phyloP scores from a whole-genome alignment of 208 protist genomes.

The Leptomonas pyrrhocoris region DNA sequence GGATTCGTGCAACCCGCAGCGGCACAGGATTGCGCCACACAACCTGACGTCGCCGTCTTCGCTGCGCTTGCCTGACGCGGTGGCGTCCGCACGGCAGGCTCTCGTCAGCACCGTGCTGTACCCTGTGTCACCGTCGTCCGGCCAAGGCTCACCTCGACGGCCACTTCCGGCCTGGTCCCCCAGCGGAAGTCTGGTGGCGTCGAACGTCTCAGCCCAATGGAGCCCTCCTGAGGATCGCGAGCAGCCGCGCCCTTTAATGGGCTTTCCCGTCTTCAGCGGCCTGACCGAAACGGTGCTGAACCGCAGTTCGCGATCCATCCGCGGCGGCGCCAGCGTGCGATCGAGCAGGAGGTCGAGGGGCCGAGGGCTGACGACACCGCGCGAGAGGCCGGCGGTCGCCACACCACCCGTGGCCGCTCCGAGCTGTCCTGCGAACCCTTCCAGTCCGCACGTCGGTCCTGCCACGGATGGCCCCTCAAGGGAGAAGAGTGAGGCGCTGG shows the following conservation, averaged over 20 bases:
- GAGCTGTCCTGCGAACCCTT: not conserved
- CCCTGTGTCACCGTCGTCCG: not conserved
- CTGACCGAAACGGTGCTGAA: not conserved
- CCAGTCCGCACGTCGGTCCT: not conserved
- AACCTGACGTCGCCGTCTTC: not conserved
- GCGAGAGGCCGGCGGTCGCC: not conserved
- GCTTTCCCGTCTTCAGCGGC: slow-evolving; percentile 1
- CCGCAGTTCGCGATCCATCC: not conserved
- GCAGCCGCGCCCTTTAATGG: not conserved
- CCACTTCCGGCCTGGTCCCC: not conserved
- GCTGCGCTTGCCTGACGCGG: not conserved
- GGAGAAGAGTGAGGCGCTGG: not conserved
- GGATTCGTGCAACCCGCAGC: not conserved
- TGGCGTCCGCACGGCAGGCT: not conserved
- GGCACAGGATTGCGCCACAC: not conserved
- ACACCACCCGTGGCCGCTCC: not conserved
- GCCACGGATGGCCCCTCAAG: not conserved
- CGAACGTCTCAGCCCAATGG: not conserved
- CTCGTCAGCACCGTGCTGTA: not conserved
- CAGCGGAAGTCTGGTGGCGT: not conserved
- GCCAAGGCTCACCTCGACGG: not conserved
- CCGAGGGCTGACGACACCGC: not conserved
- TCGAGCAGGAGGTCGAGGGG: not conserved
- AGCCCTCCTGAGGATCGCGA: not conserved
- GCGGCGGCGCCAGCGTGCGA: not conserved